Evolutionary conservation across 768 basidiomycete genomes (phyloP).

Genomic region (Myochromella boudieri): DNA sequence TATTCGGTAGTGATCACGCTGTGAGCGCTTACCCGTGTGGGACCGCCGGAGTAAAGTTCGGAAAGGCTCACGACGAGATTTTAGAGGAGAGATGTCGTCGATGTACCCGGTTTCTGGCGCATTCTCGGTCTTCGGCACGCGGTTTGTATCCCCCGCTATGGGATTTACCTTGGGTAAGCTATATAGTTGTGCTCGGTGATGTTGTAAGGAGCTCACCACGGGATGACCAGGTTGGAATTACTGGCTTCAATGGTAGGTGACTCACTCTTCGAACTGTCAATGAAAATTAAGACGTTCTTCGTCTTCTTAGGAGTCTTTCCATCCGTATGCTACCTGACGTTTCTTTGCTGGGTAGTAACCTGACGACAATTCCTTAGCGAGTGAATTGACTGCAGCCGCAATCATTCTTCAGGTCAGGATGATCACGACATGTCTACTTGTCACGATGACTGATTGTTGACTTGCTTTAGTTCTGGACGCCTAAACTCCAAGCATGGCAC

Average conservation of each 20-base stretch:
- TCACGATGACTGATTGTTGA: background rate
- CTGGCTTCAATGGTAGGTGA: slow-evolving; percentile 46
- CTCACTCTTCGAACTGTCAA: slow-evolving; percentile 27
- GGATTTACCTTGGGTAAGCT: slow-evolving; percentile 56
- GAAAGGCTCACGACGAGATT: background rate
- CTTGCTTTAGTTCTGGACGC: slow-evolving; percentile 40
- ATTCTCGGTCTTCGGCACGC: slow-evolving; percentile 55
- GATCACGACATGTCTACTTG: background rate
- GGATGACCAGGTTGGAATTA: slow-evolving; percentile 60
- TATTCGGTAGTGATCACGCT: slow-evolving; percentile 62
- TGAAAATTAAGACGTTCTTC: background rate
- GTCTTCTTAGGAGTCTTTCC: slow-evolving; percentile 22
- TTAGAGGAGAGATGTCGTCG: slow-evolving; percentile 66
- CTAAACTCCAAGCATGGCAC: slow-evolving; percentile 48
- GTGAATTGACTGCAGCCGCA: slow-evolving; percentile 58
- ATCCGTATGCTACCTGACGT: slow-evolving; percentile 19
- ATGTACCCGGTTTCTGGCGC: slow-evolving; percentile 64
- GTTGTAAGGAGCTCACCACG: too few species aligned
- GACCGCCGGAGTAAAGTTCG: too few species aligned
- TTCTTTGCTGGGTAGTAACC: background rate
- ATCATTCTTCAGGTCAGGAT: slow-evolving; percentile 44
- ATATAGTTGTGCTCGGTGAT: background rate
- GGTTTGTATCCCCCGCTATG: slow-evolving; percentile 60
- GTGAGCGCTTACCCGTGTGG: slow-evolving; percentile 24
- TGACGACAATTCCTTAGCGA: slow-evolving; percentile 32